Evolutionary conservation across 2,329 filamentous ascomycete genomes (phyloP).

Genomic region (Endoconidiophora laricicola): DNA sequence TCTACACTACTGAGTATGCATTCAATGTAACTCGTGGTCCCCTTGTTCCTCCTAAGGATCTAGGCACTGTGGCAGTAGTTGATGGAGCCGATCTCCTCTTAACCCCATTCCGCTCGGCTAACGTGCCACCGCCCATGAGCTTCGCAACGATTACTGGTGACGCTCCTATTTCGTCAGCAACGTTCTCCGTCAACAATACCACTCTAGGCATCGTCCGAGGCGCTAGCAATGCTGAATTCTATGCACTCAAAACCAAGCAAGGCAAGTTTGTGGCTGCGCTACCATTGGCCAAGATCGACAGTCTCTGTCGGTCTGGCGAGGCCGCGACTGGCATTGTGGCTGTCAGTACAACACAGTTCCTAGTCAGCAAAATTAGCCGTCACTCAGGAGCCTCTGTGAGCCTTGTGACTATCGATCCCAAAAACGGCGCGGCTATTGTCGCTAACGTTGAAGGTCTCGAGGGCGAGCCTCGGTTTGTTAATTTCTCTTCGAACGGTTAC

Average conservation of each 20-base stretch:
- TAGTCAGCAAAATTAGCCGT: not conserved
- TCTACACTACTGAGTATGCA: constrained; percentile 37
- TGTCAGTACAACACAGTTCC: constrained; percentile 1
- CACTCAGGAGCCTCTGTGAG: not conserved
- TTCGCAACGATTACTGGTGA: constrained; percentile 53
- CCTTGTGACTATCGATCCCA: not conserved
- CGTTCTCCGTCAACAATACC: constrained; percentile 48
- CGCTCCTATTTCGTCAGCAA: constrained; percentile 54
- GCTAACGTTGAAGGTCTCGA: not conserved
- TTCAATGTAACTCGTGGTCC: constrained; percentile 55
- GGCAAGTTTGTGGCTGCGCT: constrained; percentile 21
- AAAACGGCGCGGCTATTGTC: not conserved
- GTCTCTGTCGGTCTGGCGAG: not conserved
- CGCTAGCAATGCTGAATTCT: constrained; percentile 44
- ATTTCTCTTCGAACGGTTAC: constrained; percentile 5
- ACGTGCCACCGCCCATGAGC: constrained; percentile 86
- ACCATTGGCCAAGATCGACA: constrained; percentile 1
- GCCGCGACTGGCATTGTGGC: constrained; percentile 2
- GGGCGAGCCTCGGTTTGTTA: not conserved
- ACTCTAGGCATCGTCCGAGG: constrained; percentile 58
- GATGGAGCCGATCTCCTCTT: constrained; percentile 68
- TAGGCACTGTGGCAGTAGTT: constrained; percentile 65
- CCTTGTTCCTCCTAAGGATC: constrained; percentile 53
- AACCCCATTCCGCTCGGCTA: constrained; percentile 69
- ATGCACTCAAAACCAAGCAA: constrained; percentile 48